These are phyloP conservation scores for Entomortierella lignicola DNA, from an alignment of 192 early-diverging fungal species.

Conservation along the genomic window DNA sequence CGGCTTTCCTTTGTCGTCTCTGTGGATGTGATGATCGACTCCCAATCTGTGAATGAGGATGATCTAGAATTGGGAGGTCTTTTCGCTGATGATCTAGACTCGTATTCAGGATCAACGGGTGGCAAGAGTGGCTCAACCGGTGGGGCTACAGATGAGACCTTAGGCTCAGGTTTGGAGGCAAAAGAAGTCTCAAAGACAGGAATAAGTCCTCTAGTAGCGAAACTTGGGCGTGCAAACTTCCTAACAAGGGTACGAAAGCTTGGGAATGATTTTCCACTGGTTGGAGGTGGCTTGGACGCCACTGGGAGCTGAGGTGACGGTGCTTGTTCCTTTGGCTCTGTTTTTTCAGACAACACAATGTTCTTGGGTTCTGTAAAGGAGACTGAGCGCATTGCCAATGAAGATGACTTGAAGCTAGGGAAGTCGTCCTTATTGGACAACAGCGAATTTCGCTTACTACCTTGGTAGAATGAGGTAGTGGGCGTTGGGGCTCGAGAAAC, in stretches of 20 bases:
- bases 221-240: conserved; percentile 15
- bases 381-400: conserved; percentile 36
- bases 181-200: conserved; percentile 17
- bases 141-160: background rate
- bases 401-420: conserved; percentile 23
- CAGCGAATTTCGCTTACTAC: conserved; percentile 19
- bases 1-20: conserved; percentile 30
- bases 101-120: background rate
- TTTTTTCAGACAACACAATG: background rate
- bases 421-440: conserved; percentile 24
- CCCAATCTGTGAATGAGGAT: conserved; percentile 34
- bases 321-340: background rate
- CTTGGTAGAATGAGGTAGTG: background rate
- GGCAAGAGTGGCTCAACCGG: background rate
- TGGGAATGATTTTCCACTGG: conserved; percentile 21
- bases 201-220: conserved; percentile 17
- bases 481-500: conserved; percentile 29
- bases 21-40: conserved; percentile 9
- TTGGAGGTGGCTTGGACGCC: background rate
- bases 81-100: background rate
- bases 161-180: background rate
- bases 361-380: conserved; percentile 27
- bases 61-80: conserved; percentile 19
- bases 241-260: conserved; percentile 31
- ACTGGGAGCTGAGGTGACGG: background rate